These are phyloP conservation scores for Colletotrichum sp. DNA, from an alignment of 2,329 filamentous ascomycete genomes.

Conservation along the genomic window DNA sequence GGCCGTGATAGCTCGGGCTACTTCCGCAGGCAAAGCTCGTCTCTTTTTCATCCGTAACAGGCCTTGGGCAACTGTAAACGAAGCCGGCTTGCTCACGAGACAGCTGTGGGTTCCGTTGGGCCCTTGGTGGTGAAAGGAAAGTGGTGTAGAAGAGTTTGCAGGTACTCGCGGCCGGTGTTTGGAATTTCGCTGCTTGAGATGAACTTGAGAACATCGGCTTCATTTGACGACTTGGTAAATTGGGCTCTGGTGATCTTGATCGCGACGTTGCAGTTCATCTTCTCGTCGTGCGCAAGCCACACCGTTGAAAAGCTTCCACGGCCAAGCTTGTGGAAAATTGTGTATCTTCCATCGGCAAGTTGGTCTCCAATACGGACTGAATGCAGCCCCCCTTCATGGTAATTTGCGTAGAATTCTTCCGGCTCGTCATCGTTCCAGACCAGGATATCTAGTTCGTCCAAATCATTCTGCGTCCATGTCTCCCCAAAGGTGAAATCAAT, in stretches of 20 bases:
- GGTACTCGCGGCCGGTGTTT: fast-evolving
- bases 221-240: neutral
- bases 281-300: neutral
- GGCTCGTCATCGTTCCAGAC: neutral
- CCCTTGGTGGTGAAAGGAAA: fast-evolving
- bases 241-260: neutral
- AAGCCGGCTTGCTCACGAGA: neutral
- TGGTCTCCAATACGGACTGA: neutral
- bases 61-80: neutral
- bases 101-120: neutral
- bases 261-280: neutral
- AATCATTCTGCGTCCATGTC: neutral
- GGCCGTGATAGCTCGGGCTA: neutral
- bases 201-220: neutral
- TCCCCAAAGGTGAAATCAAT: neutral
- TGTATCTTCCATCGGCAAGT: neutral
- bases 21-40: fast-evolving
- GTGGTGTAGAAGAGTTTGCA: neutral
- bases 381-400: neutral
- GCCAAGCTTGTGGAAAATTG: neutral
- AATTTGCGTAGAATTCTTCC: neutral
- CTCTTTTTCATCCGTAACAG: fast-evolving
- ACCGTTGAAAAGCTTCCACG: neutral
- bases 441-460: neutral
- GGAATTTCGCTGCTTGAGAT: fast-evolving